Conservation (phyloP, 2,329 filamentous ascomycete genomes). For the Aspergillus caelatus region DNA sequence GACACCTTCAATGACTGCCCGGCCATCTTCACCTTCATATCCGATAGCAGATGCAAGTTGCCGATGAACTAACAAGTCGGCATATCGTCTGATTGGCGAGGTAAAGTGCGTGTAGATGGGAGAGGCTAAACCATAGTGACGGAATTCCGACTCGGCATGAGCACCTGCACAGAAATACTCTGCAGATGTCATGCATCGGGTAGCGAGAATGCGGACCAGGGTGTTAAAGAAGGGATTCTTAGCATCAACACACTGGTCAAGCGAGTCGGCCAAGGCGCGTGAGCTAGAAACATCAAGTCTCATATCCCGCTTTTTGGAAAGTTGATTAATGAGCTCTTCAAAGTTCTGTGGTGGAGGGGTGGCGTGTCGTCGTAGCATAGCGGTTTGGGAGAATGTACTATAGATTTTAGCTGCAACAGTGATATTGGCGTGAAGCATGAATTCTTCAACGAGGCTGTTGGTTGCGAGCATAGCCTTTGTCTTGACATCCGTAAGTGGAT, state of each 20-base stretch:
- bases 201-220: conserved; percentile 93
- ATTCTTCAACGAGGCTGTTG: conserved; percentile 97
- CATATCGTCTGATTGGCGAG: conserved; percentile 93
- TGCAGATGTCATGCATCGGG: conserved; percentile 97
- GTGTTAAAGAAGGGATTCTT: conserved; percentile 97
- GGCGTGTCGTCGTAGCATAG: conserved; percentile 87
- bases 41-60: conserved; percentile 95
- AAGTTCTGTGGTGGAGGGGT: conserved; percentile 95
- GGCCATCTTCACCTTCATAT: conserved; percentile 63
- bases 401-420: conserved; percentile 90
- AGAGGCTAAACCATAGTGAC: conserved; percentile 93
- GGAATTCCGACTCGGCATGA: conserved; percentile 89
- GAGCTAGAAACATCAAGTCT: conserved; percentile 84
- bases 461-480: conserved; percentile 93
- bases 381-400: conserved; percentile 90
- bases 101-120: conserved; percentile 99
- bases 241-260: conserved; percentile 80
- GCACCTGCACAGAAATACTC: conserved; percentile 98
- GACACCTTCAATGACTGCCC: conserved; percentile 76
- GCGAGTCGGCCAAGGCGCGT: conserved; percentile 87
- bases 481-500: conserved; percentile 87
- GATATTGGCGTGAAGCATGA: conserved; percentile 98
- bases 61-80: conserved; percentile 91
- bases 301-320: conserved; percentile 81
- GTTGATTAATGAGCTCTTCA: conserved; percentile 87